Evolutionary conservation across 1,139 yeast genomes (phyloP), one percentile per base, ranked within the genome.

Genomic region (Taphrina confusa): DNA sequence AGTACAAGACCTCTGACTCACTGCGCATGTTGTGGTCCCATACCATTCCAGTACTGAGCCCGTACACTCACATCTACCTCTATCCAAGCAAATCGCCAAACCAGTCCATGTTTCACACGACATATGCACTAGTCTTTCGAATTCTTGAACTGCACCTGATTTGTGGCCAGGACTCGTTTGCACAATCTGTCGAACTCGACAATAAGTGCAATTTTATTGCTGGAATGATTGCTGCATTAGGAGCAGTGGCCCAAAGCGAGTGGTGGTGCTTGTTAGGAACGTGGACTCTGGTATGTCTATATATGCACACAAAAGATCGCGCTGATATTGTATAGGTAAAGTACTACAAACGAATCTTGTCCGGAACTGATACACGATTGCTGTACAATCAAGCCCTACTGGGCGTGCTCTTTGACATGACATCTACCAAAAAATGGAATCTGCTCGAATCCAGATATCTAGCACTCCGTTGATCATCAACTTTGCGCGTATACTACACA

Each of bases 121-220:
- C 42, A 11, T 37, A 37, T 5, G 42, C 4, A 18, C 1, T 37
- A n/a, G 6, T 9, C 23, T 37, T 37, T n/a, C 42, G 42, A 6
- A 37, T 25, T 1, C 23, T 37, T 22, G 42, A 37, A 3, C 25
- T 37, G 25, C 42, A 37, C 3, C 42, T 37, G 2, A 18, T 37
- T n/a, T 9, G 25, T n/a, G 2, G 25, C 23, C 6, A 37, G 18
- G 25, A 9, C 20, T 9, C 27, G 6, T 1, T 37, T 18, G 42
- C 18, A n/a, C 25, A 9, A 18, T 37, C 42, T 18, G 25, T 11
- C 11, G 42, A 4, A 2, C 42, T 37, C 42, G 42, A 37, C 6
- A 25, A 37, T 9, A 37, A 37, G 42, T 37, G 42, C 42, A 37
- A 37, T n/a, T 18, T 37, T n/a, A n/a, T 37, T n/a, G 42, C 42